Percentiles rank a stretch among this genome's conserved stretches.
These are phyloP conservation scores for Penicillium sp. DNA, from an alignment of 2,329 filamentous ascomycete genomes.

Conservation along the genomic window DNA sequence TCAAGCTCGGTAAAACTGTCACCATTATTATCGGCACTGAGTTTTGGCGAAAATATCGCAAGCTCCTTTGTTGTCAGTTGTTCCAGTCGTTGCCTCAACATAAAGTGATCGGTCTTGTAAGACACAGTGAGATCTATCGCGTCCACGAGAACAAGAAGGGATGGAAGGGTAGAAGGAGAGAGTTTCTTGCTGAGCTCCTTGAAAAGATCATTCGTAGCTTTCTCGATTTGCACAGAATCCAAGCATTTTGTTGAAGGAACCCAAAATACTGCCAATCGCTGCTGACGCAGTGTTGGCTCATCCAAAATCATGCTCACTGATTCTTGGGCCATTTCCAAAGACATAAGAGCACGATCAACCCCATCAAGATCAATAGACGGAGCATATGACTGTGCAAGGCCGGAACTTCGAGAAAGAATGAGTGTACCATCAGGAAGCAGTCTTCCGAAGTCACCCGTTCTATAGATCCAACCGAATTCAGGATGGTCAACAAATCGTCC, in stretches of 20 bases:
- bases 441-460: conserved; percentile 78
- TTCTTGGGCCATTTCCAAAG: conserved; percentile 54
- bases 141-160: conserved; percentile 68
- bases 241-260: conserved; percentile 45
- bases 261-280: conserved; percentile 70
- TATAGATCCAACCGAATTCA: conserved; percentile 70
- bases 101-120: conserved; percentile 68
- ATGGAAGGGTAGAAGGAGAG: conserved; percentile 77
- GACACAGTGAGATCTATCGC: conserved; percentile 69
- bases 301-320: conserved; percentile 64
- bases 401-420: conserved; percentile 69
- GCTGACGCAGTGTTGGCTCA: conserved; percentile 37
- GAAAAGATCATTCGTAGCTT: conserved; percentile 52
- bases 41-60: conserved; percentile 36
- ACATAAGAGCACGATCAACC: conserved; percentile 64
- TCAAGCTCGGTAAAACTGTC: conserved; percentile 59
- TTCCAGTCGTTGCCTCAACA: conserved; percentile 53
- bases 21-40: conserved; percentile 30
- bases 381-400: conserved; percentile 78
- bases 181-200: conserved; percentile 56
- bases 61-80: conserved; percentile 50
- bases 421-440: conserved; percentile 76
- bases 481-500: conserved; percentile 70
- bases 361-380: conserved; percentile 78
- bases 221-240: conserved; percentile 3